These are phyloP conservation scores for Trichoderma sp. DNA, from an alignment of 2,329 filamentous ascomycete species.

Conservation along the genomic window DNA sequence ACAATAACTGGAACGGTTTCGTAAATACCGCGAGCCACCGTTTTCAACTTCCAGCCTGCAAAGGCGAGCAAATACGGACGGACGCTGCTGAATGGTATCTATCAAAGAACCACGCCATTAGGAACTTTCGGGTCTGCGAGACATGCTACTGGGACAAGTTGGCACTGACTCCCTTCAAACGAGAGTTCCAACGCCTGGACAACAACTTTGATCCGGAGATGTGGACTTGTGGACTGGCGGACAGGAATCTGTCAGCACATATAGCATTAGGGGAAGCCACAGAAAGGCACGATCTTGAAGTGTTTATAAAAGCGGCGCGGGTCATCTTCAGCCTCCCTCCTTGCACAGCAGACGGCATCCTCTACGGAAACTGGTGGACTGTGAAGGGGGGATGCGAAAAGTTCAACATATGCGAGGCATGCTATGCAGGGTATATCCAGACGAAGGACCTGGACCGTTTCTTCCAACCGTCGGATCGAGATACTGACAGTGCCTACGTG, in stretches of 20 bases:
- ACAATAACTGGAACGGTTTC: slow-evolving; percentile 33
- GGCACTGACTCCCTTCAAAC: slow-evolving; percentile 29
- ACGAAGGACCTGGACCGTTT: slow-evolving; percentile 28
- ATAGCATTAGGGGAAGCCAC: slow-evolving; percentile 29
- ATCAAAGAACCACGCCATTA: slow-evolving; percentile 22
- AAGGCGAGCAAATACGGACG: slow-evolving; percentile 25
- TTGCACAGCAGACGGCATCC: slow-evolving; percentile 30
- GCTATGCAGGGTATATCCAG: slow-evolving; percentile 31
- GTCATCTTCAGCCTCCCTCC: slow-evolving; percentile 24
- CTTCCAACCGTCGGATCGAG: slow-evolving; percentile 27
- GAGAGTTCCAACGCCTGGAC: slow-evolving; percentile 26
- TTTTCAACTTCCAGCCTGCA: slow-evolving; percentile 28
- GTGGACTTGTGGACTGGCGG: slow-evolving; percentile 28
- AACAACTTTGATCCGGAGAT: neutral
- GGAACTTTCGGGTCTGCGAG: slow-evolving; percentile 32
- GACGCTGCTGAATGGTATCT: slow-evolving; percentile 30
- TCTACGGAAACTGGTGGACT: slow-evolving; percentile 35
- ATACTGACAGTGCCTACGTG: slow-evolving; percentile 23
- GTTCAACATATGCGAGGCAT: slow-evolving; percentile 35
- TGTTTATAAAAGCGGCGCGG: slow-evolving; percentile 28
- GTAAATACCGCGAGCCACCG: slow-evolving; percentile 24
- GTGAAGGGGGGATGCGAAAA: slow-evolving; percentile 23
- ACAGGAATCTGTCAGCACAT: slow-evolving; percentile 23
- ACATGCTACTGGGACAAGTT: slow-evolving; percentile 36
- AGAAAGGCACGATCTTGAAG: slow-evolving; percentile 25